Evolutionary conservation across 768 basidiomycete species (phyloP).

Genomic region (Gloeopeniophorella convolvens): DNA sequence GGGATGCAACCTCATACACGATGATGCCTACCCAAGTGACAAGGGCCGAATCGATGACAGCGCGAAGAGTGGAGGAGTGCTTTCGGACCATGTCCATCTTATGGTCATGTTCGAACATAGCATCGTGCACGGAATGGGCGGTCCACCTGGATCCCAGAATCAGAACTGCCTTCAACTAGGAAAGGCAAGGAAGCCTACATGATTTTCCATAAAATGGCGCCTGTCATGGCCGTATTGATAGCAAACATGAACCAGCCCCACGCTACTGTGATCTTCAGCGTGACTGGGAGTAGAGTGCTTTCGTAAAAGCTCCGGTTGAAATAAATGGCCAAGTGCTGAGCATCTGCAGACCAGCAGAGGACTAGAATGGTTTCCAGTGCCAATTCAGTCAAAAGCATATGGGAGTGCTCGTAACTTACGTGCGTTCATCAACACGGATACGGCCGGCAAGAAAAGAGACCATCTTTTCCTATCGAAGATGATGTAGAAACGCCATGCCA

Average conservation of each 20-base stretch:
- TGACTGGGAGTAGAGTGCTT: slow-evolving; percentile 14
- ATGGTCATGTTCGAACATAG: neutral
- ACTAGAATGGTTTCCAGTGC: too few relatives aligned
- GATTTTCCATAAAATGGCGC: slow-evolving; percentile 22
- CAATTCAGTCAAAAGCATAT: neutral
- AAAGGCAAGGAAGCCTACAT: slow-evolving; percentile 12
- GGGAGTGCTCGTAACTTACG: slow-evolving; percentile 11
- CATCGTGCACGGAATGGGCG: neutral
- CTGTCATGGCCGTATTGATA: slow-evolving; percentile 22
- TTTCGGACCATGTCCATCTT: neutral
- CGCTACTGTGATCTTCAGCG: slow-evolving; percentile 21
- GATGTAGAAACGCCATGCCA: slow-evolving; percentile 25
- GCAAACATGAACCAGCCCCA: slow-evolving; percentile 26
- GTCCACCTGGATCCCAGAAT: neutral
- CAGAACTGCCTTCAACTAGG: neutral
- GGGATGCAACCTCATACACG: slow-evolving; percentile 20
- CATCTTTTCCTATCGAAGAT: slow-evolving; percentile 19
- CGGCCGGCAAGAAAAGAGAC: slow-evolving; percentile 21
- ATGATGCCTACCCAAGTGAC: slow-evolving; percentile 26
- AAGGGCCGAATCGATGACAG: slow-evolving; percentile 23
- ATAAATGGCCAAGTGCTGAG: slow-evolving; percentile 20
- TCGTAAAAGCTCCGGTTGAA: slow-evolving; percentile 13
- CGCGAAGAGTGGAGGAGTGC: slow-evolving; percentile 12
- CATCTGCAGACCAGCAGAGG: slow-evolving; percentile 22
- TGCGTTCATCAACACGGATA: slow-evolving; percentile 18